Evolutionary conservation across 805 yeast genomes (phyloP).

Genomic region (Saccharomycopsis synnaedendra): DNA sequence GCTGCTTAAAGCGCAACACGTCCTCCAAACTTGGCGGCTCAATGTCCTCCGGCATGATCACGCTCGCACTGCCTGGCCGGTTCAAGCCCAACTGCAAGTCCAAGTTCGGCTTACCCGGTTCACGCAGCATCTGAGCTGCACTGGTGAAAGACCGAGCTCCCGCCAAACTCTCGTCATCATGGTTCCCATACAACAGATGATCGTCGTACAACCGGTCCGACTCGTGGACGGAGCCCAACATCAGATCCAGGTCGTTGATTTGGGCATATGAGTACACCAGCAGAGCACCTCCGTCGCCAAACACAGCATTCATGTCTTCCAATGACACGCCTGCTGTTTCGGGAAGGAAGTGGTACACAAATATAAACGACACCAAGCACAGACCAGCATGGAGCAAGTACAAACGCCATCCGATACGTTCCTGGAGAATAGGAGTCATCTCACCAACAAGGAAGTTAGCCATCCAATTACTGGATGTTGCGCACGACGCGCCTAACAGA

Average conservation of each 20-base stretch:
- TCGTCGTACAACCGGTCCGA: constrained; percentile 7
- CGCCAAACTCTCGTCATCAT: constrained; percentile 10
- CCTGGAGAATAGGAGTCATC: constrained; percentile 79
- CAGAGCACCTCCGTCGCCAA: constrained; percentile 49
- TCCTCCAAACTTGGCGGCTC: constrained; percentile 30
- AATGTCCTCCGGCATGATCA: constrained; percentile 18
- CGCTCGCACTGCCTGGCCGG: constrained; percentile 2
- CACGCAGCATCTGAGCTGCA: constrained; percentile 13
- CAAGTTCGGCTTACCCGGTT: constrained; percentile 23
- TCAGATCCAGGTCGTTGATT: constrained; percentile 19
- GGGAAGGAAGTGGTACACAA: constrained; percentile 67
- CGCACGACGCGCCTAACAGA: constrained; percentile 81
- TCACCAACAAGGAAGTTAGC: constrained; percentile 90
- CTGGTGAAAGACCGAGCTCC: constrained; percentile 9
- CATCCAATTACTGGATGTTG: constrained; percentile 90
- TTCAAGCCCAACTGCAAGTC: constrained; percentile 5
- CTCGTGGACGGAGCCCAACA: constrained; percentile 8
- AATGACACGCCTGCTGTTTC: constrained; percentile 83
- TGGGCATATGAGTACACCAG: constrained; percentile 22
- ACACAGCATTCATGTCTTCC: constrained; percentile 87
- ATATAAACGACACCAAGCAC: constrained; percentile 60
- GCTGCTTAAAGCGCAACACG: constrained; percentile 23
- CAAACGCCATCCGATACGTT: constrained; percentile 63
- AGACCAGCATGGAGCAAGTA: constrained; percentile 75
- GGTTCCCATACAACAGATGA: background rate